Base-by-base conservation (phyloP, 768 basidiomycete species). In the Agrocybe praecox region DNA sequence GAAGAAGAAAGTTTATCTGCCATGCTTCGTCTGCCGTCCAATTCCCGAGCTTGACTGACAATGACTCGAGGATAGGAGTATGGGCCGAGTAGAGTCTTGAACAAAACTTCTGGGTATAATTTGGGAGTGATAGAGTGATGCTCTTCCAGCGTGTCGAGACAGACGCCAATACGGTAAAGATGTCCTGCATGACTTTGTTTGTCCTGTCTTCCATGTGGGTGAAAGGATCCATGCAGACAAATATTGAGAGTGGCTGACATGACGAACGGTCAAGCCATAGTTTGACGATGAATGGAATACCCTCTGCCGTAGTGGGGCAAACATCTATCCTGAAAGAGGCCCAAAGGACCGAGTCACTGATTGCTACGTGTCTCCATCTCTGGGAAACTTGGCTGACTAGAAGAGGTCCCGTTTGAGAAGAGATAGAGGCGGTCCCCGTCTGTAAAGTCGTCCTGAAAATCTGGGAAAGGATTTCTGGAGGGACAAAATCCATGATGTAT, bases 71-170 rank as follows among this genome's bases (percentile, higher is more conserved):
- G 23, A 46, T 49, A 23, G 64, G 60, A 18, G 46, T 47, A 17
- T 48, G 22, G 52, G 49, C 24, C 18, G 56, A 57, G 58, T 24
- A 65, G 48, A 40, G 29, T 33, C 33, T 50, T 26, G 43, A 14
- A 40, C 36, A 59, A 51, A 53, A 64, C 46, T 44, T 36, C 22
- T 46, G 64, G 52, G 34, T 42, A 14, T 62, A 59, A 19, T 56
- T 64, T 15, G 67, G 69, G 24, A 70, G 65, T 15, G 58, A 45
- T 17, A 68, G 29, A 9, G 46, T 46, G 19, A 67, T 53, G 22
- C 56, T 33, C 46, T 53, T 52, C 69, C 69, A 71, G 17, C 56
- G 62, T 14, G 26, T 2, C 11, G 63, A 55, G 22, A 61, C 55
- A n/a, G n/a, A n/a, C 11, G 55, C 24, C 14, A 64, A 22, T 2